Evolutionary conservation across 2,329 filamentous ascomycete genomes (phyloP), one percentile per base, ranked within the genome.

Genomic region (Cercospora zeina): DNA sequence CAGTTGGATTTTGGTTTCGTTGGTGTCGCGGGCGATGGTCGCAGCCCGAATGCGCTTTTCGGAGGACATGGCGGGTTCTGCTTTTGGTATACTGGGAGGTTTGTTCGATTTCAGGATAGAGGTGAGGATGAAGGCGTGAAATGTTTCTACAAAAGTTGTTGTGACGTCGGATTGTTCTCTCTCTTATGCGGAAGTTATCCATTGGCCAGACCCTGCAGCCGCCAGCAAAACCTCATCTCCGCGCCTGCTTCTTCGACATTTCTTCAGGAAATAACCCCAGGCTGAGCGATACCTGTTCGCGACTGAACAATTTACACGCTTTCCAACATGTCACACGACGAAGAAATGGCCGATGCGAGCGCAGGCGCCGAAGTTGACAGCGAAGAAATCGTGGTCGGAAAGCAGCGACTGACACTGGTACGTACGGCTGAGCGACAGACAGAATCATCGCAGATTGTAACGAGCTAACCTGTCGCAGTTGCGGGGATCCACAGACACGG

Each of bases 1-100:
- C 67, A 97, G 83, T 75, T 95, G 88, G 77, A 99, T 96, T 76
- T 96, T 96, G 75, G 95, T 99, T 82, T 99, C 95, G 81, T 97
- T 97, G 73, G 95, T 99, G 78, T 93, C 89, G 76, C 95, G 91
- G 67, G 89, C 87, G 70, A 97, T 81, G 59, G 88, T 85, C 55
- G 91, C 87, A 77, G 88, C 91, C 74, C 93, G 89, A 60, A 77
- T 69, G 61, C 70, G 67, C 55, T 71, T 69, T 49, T 68, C 65
- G 63, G 67, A 50, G 10, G 71, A 65, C 72, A 73, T 74, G 24
- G 11, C 65, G 54, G 30, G 34, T 14, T 8, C 14, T 36, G 14
- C 51, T 30, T 6, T 33, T 24, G 47, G 8, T 36, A 34, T 16
- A 24, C 30, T 56, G 57, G 49, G 47, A 62, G 50, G 31, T 11